phyloP scores from a whole-genome alignment of 2,329 filamentous ascomycete species.

The Cryphonectria naterciae region DNA sequence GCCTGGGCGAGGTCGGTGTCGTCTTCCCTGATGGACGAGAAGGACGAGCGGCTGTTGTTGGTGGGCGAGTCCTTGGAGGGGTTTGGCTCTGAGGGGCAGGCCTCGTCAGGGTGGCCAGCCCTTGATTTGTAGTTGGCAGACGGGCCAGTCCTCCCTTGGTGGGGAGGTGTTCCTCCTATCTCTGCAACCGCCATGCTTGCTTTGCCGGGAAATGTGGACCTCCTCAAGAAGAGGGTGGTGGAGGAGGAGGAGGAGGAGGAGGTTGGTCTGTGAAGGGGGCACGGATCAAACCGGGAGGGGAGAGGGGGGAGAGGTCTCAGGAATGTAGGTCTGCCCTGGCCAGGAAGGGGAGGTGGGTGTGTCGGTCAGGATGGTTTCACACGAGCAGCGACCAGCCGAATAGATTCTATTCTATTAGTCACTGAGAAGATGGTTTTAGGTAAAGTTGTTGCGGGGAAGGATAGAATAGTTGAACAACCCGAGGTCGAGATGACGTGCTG shows the following conservation, averaged over 20 bases:
- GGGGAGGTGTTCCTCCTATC: slow-evolving; percentile 26
- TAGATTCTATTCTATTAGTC: slow-evolving; percentile 36
- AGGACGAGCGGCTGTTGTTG: slow-evolving; percentile 54
- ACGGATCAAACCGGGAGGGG: slow-evolving; percentile 18
- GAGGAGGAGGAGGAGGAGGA: background rate
- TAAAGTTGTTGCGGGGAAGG: slow-evolving; percentile 30
- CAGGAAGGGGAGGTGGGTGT: slow-evolving; percentile 5
- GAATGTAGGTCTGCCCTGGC: slow-evolving; percentile 6
- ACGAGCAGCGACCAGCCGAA: slow-evolving; percentile 24
- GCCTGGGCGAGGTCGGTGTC: slow-evolving; percentile 63
- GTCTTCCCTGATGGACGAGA: slow-evolving; percentile 65
- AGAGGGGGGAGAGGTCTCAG: slow-evolving; percentile 7
- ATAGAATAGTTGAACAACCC: slow-evolving; percentile 4
- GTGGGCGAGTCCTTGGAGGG: slow-evolving; percentile 37
- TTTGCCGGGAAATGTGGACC: slow-evolving; percentile 9
- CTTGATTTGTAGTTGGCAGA: slow-evolving; percentile 37
- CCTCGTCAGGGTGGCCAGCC: slow-evolving; percentile 30
- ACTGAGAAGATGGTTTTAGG: slow-evolving; percentile 34
- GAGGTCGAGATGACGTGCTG: slow-evolving; percentile 15
- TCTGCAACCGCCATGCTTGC: slow-evolving; percentile 31
- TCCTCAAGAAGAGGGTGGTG: background rate
- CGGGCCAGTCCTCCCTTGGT: slow-evolving; percentile 18
- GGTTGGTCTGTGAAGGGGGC: slow-evolving; percentile 4
- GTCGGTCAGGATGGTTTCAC: slow-evolving; percentile 24
- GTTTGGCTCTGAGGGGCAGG: slow-evolving; percentile 27